Evolutionary conservation across 352 stramenopile genomes (phyloP).

Genomic region (Phytopythium aichiense): DNA sequence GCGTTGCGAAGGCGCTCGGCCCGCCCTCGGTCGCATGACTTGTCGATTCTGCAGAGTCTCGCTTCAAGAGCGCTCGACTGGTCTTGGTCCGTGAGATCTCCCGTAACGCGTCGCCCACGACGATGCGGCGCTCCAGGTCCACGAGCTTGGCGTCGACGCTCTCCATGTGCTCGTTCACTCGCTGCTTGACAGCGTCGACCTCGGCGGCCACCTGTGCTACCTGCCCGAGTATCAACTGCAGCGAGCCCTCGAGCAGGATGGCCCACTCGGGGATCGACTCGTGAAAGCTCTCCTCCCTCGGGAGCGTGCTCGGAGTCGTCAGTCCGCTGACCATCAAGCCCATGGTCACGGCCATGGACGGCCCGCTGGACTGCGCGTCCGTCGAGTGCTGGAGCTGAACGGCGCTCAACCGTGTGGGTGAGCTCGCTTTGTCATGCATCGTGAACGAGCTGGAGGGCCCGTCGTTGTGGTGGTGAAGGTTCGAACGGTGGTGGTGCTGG

Average conservation of each 20-base stretch:
- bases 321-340: not conserved
- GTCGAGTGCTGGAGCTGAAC: not conserved
- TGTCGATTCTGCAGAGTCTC: constrained; percentile 10
- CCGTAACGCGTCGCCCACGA: constrained; percentile 43
- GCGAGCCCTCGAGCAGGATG: constrained; percentile 38
- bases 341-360: not conserved
- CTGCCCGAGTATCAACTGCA: constrained; percentile 52
- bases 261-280: constrained; percentile 40
- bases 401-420: not conserved
- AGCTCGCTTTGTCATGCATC: not conserved
- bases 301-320: not conserved
- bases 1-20: not conserved
- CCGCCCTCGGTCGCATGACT: not conserved
- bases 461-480: not conserved
- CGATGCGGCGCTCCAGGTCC: constrained; percentile 43
- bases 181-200: constrained; percentile 41
- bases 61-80: constrained; percentile 14
- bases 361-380: not conserved
- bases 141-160: constrained; percentile 29
- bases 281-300: not conserved
- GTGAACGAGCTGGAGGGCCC: not conserved
- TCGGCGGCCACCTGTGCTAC: constrained; percentile 49
- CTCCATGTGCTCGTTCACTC: constrained; percentile 42
- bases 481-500: not conserved
- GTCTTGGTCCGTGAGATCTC: constrained; percentile 30